Evolutionary conservation across 352 stramenopile species (phyloP).

Genomic region (Thalassiosira pacifica): DNA sequence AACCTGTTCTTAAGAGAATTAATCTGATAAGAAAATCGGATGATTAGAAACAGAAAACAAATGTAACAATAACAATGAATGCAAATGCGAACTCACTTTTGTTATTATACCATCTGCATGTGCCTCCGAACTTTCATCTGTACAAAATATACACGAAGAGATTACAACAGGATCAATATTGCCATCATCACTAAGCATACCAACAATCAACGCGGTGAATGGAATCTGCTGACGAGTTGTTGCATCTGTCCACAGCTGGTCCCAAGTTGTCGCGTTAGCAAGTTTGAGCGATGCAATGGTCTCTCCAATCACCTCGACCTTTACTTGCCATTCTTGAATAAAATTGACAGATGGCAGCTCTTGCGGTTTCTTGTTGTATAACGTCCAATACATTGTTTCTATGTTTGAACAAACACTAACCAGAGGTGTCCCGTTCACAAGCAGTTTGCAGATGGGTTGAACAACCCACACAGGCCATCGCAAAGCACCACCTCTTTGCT

Average conservation of each 20-base stretch:
- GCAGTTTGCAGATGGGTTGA: slow-evolving; percentile 43
- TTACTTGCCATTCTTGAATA: slow-evolving; percentile 21
- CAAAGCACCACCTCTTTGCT: not conserved
- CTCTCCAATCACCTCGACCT: slow-evolving; percentile 47
- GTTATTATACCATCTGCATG: slow-evolving; percentile 8
- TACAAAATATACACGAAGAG: slow-evolving; percentile 44
- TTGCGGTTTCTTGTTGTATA: slow-evolving; percentile 25
- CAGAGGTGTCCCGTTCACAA: slow-evolving; percentile 43
- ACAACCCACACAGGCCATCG: slow-evolving; percentile 49
- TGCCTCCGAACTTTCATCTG: slow-evolving; percentile 16
- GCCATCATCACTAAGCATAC: slow-evolving; percentile 8
- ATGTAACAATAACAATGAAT: too few species aligned
- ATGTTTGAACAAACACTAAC: slow-evolving; percentile 34
- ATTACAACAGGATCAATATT: slow-evolving; percentile 39
- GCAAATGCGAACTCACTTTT: slow-evolving; percentile 5
- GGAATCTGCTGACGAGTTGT: slow-evolving; percentile 38
- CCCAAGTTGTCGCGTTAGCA: slow-evolving; percentile 13
- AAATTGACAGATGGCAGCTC: slow-evolving; percentile 46
- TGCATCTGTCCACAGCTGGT: slow-evolving; percentile 36
- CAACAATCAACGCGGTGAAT: slow-evolving; percentile 47
- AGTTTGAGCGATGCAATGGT: slow-evolving; percentile 40
- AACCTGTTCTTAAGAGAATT: slow-evolving; percentile 25
- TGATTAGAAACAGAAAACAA: not conserved
- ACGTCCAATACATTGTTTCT: slow-evolving; percentile 30
- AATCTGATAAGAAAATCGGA: slow-evolving; percentile 19